Evolutionary conservation across 1,284 basidiomycete genomes (phyloP).

Genomic region (Porodaedalea pini): DNA sequence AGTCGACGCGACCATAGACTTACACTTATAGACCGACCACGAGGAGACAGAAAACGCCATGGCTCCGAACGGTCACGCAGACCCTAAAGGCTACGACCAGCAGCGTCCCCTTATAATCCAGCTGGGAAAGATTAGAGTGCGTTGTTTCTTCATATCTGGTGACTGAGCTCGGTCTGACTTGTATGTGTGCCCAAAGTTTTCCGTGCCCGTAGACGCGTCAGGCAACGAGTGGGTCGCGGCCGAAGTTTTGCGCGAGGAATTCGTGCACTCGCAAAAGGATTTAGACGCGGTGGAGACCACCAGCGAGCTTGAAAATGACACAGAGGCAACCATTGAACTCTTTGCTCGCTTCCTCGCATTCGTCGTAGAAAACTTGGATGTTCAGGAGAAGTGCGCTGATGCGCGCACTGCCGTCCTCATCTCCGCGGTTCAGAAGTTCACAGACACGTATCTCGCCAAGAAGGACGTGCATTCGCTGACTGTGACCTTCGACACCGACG

Average conservation of each 20-base stretch:
- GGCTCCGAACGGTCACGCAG: conserved; percentile 20
- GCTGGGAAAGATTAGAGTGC: conserved; percentile 61
- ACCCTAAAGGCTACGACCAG: not conserved
- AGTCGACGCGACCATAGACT: conserved; percentile 5
- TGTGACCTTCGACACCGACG: conserved; percentile 71
- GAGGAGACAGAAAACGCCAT: conserved; percentile 9
- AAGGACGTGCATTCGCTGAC: conserved; percentile 82
- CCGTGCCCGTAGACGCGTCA: conserved; percentile 78
- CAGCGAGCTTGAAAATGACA: conserved; percentile 48
- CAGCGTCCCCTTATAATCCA: conserved; percentile 61
- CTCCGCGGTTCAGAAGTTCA: conserved; percentile 75
- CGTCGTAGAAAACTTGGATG: conserved; percentile 57
- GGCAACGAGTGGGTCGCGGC: conserved; percentile 84
- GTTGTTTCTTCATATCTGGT: conserved; percentile 26
- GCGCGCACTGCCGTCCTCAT: conserved; percentile 69
- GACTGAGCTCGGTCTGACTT: conserved; percentile 1
- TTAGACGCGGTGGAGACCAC: conserved; percentile 51
- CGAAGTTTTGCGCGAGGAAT: conserved; percentile 85
- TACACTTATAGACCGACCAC: conserved; percentile 11
- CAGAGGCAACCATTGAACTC: conserved; percentile 71
- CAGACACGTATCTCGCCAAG: conserved; percentile 67
- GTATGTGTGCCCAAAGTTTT: conserved; percentile 42
- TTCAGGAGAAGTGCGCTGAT: conserved; percentile 47
- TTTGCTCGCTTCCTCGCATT: conserved; percentile 78
- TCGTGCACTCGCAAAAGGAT: conserved; percentile 62